Conservation (phyloP, 2,329 filamentous ascomycete genomes). For the Aspergillus arachidicola region DNA sequence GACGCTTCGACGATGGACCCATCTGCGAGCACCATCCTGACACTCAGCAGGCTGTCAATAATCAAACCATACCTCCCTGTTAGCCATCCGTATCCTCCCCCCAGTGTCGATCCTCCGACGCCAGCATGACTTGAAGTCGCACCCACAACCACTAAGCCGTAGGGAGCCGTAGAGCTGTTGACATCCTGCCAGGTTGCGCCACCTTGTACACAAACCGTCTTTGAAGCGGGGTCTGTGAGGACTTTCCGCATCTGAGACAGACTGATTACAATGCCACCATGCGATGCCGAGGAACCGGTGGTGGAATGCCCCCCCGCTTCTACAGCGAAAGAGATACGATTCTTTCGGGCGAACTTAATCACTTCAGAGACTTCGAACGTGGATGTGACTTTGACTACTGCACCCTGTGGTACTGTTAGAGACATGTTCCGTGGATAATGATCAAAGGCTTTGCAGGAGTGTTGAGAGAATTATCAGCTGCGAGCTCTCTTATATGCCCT, state of each 20-base stretch:
- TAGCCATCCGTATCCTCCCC: slow-evolving; percentile 60
- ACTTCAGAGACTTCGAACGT: slow-evolving; percentile 11
- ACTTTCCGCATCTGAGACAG: slow-evolving; percentile 55
- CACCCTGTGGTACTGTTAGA: slow-evolving; percentile 11
- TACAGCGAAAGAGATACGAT: slow-evolving; percentile 55
- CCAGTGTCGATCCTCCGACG: slow-evolving; percentile 59
- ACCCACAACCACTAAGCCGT: slow-evolving; percentile 60
- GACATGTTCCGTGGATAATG: neutral
- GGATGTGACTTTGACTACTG: slow-evolving; percentile 17
- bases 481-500: neutral
- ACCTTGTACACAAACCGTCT: slow-evolving; percentile 54
- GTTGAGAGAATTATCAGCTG: neutral
- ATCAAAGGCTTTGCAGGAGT: neutral
- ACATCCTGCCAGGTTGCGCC: slow-evolving; percentile 59
- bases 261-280: slow-evolving; percentile 60
- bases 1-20: slow-evolving; percentile 41
- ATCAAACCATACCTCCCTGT: slow-evolving; percentile 55
- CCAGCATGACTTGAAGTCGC: slow-evolving; percentile 63
- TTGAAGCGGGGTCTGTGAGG: slow-evolving; percentile 48
- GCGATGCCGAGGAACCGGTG: slow-evolving; percentile 52
- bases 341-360: slow-evolving; percentile 49
- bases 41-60: slow-evolving; percentile 49
- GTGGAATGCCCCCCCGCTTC: slow-evolving; percentile 61
- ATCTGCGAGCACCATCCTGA: slow-evolving; percentile 40
- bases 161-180: slow-evolving; percentile 52